Conservation (phyloP, 1,139 yeast genomes). For the Lodderomyces theae region DNA sequence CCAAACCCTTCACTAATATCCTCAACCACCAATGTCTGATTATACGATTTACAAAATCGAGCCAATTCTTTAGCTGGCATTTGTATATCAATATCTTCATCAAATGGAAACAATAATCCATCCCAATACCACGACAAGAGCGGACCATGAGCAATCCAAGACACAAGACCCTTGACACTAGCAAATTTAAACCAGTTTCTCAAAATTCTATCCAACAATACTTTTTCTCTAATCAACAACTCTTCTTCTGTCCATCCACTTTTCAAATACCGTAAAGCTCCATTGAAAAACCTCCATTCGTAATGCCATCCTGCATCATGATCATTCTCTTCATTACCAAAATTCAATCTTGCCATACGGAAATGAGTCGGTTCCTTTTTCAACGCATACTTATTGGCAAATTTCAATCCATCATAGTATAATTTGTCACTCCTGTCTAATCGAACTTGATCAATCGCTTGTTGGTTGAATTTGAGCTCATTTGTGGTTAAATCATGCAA, state of each 20-base stretch:
- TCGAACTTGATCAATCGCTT: slow-evolving; percentile 13
- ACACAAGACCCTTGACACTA: slow-evolving; percentile 29
- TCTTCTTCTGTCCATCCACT: slow-evolving; percentile 28
- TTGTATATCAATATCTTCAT: slow-evolving; percentile 39
- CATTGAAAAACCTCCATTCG: slow-evolving; percentile 41
- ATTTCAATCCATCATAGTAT: slow-evolving; percentile 26
- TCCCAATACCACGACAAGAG: slow-evolving; percentile 44
- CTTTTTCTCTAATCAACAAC: slow-evolving; percentile 37
- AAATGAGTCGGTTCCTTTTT: slow-evolving; percentile 31
- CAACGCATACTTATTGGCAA: slow-evolving; percentile 19
- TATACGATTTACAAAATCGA: slow-evolving; percentile 29
- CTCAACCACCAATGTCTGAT: slow-evolving; percentile 38
- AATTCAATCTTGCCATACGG: slow-evolving; percentile 30
- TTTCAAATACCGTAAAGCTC: slow-evolving; percentile 29
- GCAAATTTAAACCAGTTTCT: slow-evolving; percentile 48
- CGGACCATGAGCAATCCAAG: slow-evolving; percentile 49
- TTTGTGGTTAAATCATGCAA: slow-evolving; percentile 24
- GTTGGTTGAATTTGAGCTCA: slow-evolving; percentile 22
- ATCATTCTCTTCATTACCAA: slow-evolving; percentile 24
- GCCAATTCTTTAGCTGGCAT: slow-evolving; percentile 33
- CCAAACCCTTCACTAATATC: slow-evolving; percentile 34
- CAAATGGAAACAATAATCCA: slow-evolving; percentile 39
- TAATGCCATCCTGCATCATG: slow-evolving; percentile 33
- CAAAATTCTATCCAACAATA: slow-evolving; percentile 45
- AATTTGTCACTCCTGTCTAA: slow-evolving; percentile 20